Evolutionary conservation across 164 flowering plant species (phyloP), one percentile per base, ranked within the genome.

Genomic region (Kingdonia uniflora): DNA sequence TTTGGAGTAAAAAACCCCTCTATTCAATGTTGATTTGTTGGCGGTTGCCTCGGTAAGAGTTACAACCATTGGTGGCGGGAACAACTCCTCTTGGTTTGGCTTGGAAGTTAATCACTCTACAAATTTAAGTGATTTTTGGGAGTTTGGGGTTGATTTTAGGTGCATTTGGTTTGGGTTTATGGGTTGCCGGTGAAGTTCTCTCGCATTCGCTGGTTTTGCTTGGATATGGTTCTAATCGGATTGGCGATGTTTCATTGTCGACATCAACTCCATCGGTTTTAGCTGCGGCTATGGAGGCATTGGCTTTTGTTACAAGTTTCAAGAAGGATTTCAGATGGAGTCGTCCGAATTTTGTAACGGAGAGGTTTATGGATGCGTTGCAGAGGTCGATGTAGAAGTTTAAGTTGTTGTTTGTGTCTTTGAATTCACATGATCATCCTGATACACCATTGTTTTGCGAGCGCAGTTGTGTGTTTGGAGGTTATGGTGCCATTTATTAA

Each of bases 361-460:
- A 79, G 42, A 89, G 91, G 51, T 92, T 88, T 61, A 84, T 84
- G 95, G 99, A 92, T 38, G 91, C 95, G 17, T 58, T 92, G 63
- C 95, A 86, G 74, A 57, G 84, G 74, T 89, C 96, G 7, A 68
- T 89, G 40, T 65, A 60, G 13, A 77, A 49, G 54, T 88, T 68
- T 51, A 86, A 84, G 82, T 65, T 92, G 42, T 53, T 92, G 71
- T 92, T 88, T 58, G 95, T 92, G 35, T 92, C 88, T 55, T 67
- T 92, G 71, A 96, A 92, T 60, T 92, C 99, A 13, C 97, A 96
- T 15, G 99, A 88, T 42, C 99, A 92, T 60, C 85, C 82, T 8
- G 97, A 92, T 58, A 84, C 99, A 29, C 84, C 82, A 0, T 40
- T 24, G 16, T 92, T 92, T 61, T 86, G 95, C 42, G 77, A 71